Evolutionary conservation across 1,139 yeast species (phyloP), one percentile per base, ranked within the genome.

Genomic region (Geotrichum reessii): DNA sequence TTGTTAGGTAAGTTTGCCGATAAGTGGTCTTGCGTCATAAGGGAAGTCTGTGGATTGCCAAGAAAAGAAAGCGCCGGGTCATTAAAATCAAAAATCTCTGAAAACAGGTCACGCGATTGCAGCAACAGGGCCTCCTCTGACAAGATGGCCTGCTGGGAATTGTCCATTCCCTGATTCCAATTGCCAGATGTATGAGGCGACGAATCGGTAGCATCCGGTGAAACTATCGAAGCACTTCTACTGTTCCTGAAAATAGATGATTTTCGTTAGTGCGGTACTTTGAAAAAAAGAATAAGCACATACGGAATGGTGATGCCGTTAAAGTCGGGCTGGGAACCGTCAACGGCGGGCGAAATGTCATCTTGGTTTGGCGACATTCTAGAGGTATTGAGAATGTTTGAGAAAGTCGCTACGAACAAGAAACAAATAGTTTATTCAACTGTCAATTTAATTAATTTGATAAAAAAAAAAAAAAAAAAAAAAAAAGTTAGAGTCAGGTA

Each of bases 151-250:
- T 56, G 57, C 37, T 56, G 59, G 3, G 61, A 56, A 31, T 52
- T 56, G 40, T 59, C 59, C 56, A 59, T 53, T n/a, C 55, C 61
- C 19, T 49, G 46, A 22, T n/a, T 49, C 61, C 61, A 58, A 47
- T 53, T 33, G 22, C 22, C 7, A 3, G 55, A 47, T 17, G 46
- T 51, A 8, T 51, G 55, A 17, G 58, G 58, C 2, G 58, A 56
- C 22, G 37, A 44, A 19, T 31, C 44, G 17, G 21, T n/a, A 17
- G 50, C 50, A 9, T 50, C 47, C 9, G 53, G 53, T 6, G 53
- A 50, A 33, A 33, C 31, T 33, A 21, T 37, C 12, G 24, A 50
- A 4, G 33, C 17, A 11, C 47, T 25, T n/a, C 25, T 33, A 21
- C 42, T 44, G 21, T 17, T 48, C 14, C 33, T 24, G 31, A 37